These are phyloP conservation scores for Yamadazyma friedrichii DNA, from an alignment of 1,139 yeast species.

Conservation along the genomic window DNA sequence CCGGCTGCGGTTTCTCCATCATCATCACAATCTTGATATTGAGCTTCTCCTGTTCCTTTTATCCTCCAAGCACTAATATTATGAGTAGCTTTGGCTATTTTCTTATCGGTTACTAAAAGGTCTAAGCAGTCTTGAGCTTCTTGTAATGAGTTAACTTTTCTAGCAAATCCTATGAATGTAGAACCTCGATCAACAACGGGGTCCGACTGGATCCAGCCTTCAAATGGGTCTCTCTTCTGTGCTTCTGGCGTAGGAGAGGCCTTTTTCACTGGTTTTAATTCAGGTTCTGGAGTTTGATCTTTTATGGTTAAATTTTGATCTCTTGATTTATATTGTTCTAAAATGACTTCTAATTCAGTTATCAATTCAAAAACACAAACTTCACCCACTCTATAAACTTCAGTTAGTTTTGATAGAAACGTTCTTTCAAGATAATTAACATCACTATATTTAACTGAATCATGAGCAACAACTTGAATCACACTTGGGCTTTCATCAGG, in stretches of 20 bases:
- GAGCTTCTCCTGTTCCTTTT: constrained; percentile 48
- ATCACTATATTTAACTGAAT: constrained; percentile 35
- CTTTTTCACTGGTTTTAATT: constrained; percentile 4
- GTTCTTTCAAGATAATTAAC: constrained; percentile 40
- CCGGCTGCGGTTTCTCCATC: constrained; percentile 99
- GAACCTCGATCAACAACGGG: constrained; percentile 83
- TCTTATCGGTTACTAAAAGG: constrained; percentile 58
- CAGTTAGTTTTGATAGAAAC: constrained; percentile 49
- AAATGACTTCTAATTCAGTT: constrained; percentile 57
- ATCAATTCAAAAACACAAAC: constrained; percentile 82
- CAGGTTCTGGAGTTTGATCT: constrained; percentile 7
- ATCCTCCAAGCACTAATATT: constrained; percentile 88
- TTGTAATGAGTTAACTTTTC: constrained; percentile 55
- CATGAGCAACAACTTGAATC: constrained; percentile 47
- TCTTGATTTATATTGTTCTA: constrained; percentile 29
- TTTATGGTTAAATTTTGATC: constrained; percentile 3
- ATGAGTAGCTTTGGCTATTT: constrained; percentile 68
- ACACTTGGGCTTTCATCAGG: constrained; percentile 64
- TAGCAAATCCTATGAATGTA: constrained; percentile 77
- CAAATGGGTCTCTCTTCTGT: constrained; percentile 40
- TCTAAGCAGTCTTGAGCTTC: constrained; percentile 60
- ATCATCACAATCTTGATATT: constrained; percentile 85
- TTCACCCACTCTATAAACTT: constrained; percentile 53
- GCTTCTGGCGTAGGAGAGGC: neutral
- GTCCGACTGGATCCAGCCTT: constrained; percentile 75